Conservation (phyloP, 2,329 filamentous ascomycete species). For the Penicillium concentricum region DNA sequence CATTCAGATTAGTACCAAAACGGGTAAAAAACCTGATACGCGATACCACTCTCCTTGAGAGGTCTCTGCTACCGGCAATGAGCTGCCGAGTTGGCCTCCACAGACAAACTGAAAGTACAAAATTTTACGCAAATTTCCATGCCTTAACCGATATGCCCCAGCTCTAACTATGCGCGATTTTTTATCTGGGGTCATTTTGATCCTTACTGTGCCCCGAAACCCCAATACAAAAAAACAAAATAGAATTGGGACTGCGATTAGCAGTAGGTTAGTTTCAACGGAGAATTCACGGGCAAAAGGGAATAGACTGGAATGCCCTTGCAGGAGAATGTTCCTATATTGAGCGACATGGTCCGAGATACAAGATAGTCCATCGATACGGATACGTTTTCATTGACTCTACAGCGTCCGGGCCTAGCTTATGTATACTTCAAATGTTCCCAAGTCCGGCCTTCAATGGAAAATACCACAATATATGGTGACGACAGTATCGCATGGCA, state of each 20-base stretch:
- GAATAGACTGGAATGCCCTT: slow-evolving; percentile 15
- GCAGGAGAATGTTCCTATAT: slow-evolving; percentile 19
- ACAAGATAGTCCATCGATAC: neutral
- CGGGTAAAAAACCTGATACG: slow-evolving; percentile 3
- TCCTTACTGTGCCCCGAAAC: slow-evolving; percentile 8
- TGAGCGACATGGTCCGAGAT: slow-evolving; percentile 15
- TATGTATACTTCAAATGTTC: neutral
- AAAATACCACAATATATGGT: slow-evolving; percentile 1
- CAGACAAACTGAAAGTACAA: slow-evolving; percentile 7
- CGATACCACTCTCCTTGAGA: slow-evolving; percentile 3
- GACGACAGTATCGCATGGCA: slow-evolving; percentile 12
- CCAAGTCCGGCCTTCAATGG: slow-evolving; percentile 1
- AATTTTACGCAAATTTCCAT: slow-evolving; percentile 4
- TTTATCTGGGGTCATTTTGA: slow-evolving; percentile 7
- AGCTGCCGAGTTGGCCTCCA: slow-evolving; percentile 23
- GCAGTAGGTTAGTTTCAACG: slow-evolving; percentile 2
- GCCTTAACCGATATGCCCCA: slow-evolving; percentile 17
- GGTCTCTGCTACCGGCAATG: slow-evolving; percentile 18
- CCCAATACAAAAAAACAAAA: slow-evolving; percentile 7
- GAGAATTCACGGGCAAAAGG: slow-evolving; percentile 15
- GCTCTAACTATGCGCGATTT: slow-evolving; percentile 30
- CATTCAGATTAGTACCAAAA: slow-evolving; percentile 1
- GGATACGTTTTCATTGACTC: neutral
- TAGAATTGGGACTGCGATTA: slow-evolving; percentile 9
- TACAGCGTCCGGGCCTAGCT: neutral